These are phyloP conservation scores for Phialocephala subalpina DNA, from an alignment of 2,329 filamentous ascomycete species.

Conservation along the genomic window DNA sequence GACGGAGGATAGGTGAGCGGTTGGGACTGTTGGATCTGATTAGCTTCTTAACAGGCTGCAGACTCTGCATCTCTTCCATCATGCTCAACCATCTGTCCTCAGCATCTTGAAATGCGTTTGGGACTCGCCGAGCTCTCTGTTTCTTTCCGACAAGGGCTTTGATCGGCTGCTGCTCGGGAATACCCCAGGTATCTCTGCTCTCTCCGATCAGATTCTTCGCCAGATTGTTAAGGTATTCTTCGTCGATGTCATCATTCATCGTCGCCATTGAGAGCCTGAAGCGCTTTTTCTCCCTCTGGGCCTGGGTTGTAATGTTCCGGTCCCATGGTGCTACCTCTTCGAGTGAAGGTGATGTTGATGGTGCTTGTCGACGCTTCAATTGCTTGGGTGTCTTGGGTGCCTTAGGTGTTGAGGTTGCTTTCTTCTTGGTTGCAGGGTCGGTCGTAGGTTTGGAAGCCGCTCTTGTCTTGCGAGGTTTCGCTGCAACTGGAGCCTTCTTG, in stretches of 20 bases:
- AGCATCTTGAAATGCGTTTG: not conserved
- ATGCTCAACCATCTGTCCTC: conserved; percentile 18
- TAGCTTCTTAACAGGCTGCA: not conserved
- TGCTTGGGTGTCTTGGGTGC: not conserved
- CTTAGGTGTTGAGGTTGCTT: not conserved
- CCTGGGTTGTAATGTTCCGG: conserved; percentile 18
- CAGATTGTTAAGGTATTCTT: conserved; percentile 22
- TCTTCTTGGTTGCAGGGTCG: too few species aligned
- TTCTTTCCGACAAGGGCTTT: conserved; percentile 14
- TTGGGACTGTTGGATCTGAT: conserved; percentile 26
- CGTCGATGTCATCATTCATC: conserved; percentile 13
- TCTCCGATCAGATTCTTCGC: conserved; percentile 15
- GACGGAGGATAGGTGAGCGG: conserved; percentile 30
- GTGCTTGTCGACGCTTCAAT: conserved; percentile 9
- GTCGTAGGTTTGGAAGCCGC: not conserved
- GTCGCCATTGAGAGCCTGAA: conserved; percentile 22
- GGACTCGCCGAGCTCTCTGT: not conserved
- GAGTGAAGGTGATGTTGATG: conserved; percentile 2
- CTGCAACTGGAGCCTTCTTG: conserved; percentile 9
- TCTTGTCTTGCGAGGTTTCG: conserved; percentile 6
- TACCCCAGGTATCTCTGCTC: conserved; percentile 27
- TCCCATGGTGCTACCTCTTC: conserved; percentile 22
- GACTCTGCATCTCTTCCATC: conserved; percentile 18
- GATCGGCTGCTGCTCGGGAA: conserved; percentile 13
- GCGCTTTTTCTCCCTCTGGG: conserved; percentile 15